Evolutionary conservation across 1,284 basidiomycete genomes (phyloP).

Genomic region (Rhodotorula sp.): DNA sequence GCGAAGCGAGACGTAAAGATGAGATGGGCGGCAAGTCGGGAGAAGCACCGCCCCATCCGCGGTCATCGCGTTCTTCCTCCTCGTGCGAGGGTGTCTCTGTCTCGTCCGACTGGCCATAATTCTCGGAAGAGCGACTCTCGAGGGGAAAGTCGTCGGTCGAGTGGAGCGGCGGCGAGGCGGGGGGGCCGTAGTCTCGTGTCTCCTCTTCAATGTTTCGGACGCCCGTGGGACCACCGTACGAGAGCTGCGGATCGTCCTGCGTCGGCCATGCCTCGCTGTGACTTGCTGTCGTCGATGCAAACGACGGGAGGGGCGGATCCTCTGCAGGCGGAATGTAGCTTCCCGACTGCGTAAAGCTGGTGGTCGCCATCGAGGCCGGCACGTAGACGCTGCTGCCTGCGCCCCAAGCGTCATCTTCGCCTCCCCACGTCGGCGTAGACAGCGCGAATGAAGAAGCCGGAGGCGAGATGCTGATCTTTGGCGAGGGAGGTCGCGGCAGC

Average conservation of each 20-base stretch:
- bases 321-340: neutral
- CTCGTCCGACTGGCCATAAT: neutral
- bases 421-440: constrained; percentile 3
- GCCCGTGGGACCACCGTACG: too few species aligned
- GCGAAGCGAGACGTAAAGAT: constrained; percentile 8
- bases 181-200: too few species aligned
- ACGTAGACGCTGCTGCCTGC: constrained; percentile 2
- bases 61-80: neutral
- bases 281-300: neutral
- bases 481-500: neutral
- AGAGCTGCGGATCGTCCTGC: neutral
- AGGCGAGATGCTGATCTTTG: neutral
- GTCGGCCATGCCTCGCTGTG: neutral
- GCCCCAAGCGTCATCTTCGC: constrained; percentile 28
- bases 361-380: neutral
- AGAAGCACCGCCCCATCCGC: constrained; percentile 12
- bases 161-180: neutral
- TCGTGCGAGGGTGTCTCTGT: neutral
- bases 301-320: neutral
- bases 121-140: neutral
- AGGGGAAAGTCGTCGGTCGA: neutral
- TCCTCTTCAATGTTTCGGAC: too few species aligned
- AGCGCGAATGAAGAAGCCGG: neutral
- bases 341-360: neutral
- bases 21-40: constrained; percentile 23